Evolutionary conservation across 2,329 filamentous ascomycete species (phyloP), one percentile per base, ranked within the genome.

Genomic region (Sclerotinia spermophila): DNA sequence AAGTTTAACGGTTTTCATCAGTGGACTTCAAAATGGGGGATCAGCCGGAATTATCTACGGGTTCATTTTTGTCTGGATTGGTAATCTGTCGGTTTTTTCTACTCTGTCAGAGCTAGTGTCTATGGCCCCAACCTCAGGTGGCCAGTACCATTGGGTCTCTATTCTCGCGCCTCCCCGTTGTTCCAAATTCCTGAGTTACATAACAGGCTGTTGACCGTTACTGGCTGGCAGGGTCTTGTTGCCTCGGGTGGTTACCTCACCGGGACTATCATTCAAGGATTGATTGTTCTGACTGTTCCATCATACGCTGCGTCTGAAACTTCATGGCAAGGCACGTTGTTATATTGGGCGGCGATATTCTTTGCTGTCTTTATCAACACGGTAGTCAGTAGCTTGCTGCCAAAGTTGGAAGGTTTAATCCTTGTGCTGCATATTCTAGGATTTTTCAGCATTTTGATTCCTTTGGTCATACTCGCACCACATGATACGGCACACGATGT

Each of bases 61-160:
- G 10, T 82, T 75, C 67, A 59, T 82, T 0, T 73, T 78, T 2
- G 76, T 75, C 38, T 77, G 77, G 72, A 67, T 78, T 42, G 80
- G 80, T 13, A 72, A 64, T 15, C 27, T 74, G 2, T 69, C 70
- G 13, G 71, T 73, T 3, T 76, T 75, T 33, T 69, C 69, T 3
- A 71, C 69, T 0, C 44, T 67, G 13, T 59, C 62, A 0, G 69
- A 51, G 6, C 33, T 68, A 4, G 60, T 51, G 40, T 67, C 45
- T 19, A 75, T 73, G 81, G 85, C 85, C 2, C 86, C 86, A 0
- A 88, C 85, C 0, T 82, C 83, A 1, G 86, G 86, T 21, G 86
- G 86, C 3, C 86, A 88, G 73, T 88, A 87, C 70, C 84, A 86
- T 73, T 87, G 85, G 85, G 84, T 86, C 0, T 85, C 82, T 0